Percentiles rank a stretch among this genome's conserved stretches.
phyloP scores from a whole-genome alignment of 2,329 filamentous ascomycete species.

The Aaosphaeria pasadenensis region DNA sequence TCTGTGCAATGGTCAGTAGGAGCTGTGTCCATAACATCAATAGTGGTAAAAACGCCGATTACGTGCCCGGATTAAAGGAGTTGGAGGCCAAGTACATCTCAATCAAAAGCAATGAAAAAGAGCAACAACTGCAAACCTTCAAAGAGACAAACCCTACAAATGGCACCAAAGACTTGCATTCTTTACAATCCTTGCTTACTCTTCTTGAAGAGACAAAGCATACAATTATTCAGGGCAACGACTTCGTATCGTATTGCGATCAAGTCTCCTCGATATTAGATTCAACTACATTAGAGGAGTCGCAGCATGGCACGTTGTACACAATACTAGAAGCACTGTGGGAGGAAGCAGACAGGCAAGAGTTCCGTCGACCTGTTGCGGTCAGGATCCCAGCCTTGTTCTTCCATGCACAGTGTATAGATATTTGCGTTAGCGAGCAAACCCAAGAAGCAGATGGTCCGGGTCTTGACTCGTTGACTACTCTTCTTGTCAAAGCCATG shows the following conservation, averaged over 20 bases:
- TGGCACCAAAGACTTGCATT: not conserved
- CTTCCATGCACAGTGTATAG: conserved; percentile 32
- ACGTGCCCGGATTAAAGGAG: conserved; percentile 16
- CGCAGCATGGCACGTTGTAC: conserved; percentile 15
- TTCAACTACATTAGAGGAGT: not conserved
- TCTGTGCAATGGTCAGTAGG: conserved; percentile 19
- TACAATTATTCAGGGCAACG: conserved; percentile 25
- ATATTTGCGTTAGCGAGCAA: conserved; percentile 11
- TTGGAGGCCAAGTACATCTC: conserved; percentile 8
- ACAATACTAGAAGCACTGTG: conserved; percentile 38
- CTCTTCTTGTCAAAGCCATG: conserved; percentile 22
- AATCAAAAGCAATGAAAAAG: conserved; percentile 2
- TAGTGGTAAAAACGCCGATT: not conserved
- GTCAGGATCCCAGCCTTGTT: conserved; percentile 36
- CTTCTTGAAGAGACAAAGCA: conserved; percentile 24
- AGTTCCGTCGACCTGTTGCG: conserved; percentile 42
- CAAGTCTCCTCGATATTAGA: conserved; percentile 21
- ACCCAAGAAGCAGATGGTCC: not conserved
- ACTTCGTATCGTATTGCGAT: conserved; percentile 24
- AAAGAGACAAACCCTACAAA: not conserved
- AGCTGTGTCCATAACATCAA: conserved; percentile 12
- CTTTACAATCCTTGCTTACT: conserved; percentile 21
- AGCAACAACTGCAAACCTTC: not conserved
- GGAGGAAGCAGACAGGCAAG: conserved; percentile 48
- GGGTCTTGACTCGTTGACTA: conserved; percentile 5